Percentiles rank a stretch among this genome's conserved stretches.
Evolutionary conservation across 2,329 filamentous ascomycete genomes (phyloP).

Genomic region (Cercospora citrullina): DNA sequence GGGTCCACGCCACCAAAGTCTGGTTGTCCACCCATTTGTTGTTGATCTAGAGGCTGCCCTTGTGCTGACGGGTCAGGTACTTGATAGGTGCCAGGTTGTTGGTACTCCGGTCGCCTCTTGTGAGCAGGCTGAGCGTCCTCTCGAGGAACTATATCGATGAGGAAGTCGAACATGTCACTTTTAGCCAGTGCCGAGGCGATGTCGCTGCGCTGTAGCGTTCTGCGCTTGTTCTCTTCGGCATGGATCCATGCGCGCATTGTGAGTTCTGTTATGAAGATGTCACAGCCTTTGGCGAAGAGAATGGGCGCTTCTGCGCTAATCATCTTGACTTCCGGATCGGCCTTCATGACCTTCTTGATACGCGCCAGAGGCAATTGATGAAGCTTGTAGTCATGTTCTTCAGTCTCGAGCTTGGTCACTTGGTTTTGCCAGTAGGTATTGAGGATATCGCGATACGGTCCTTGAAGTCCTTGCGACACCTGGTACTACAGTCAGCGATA

Average conservation of each 20-base stretch:
- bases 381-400: slow-evolving; percentile 97
- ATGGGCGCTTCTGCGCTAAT: slow-evolving; percentile 98
- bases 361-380: slow-evolving; percentile 95
- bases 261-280: slow-evolving; percentile 93
- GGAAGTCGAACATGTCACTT: slow-evolving; percentile 99
- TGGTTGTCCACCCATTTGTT: slow-evolving; percentile 35
- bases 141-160: slow-evolving; percentile 96
- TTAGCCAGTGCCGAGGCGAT: slow-evolving; percentile 95
- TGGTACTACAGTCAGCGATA: slow-evolving; percentile 41
- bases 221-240: slow-evolving; percentile 96
- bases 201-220: slow-evolving; percentile 91
- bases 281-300: slow-evolving; percentile 95
- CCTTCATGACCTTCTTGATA: slow-evolving; percentile 99
- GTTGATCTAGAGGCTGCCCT: slow-evolving; percentile 37
- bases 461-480: slow-evolving; percentile 93
- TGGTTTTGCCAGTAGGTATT: slow-evolving; percentile 99
- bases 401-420: slow-evolving; percentile 90
- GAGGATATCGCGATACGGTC: slow-evolving; percentile 92
- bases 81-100: slow-evolving; percentile 44
- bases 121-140: slow-evolving; percentile 87
- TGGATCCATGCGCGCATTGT: slow-evolving; percentile 99
- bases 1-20: slow-evolving; percentile 40
- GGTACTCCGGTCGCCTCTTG: slow-evolving; percentile 60
- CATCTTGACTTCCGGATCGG: slow-evolving; percentile 99
- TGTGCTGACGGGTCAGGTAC: slow-evolving; percentile 53